Evolutionary conservation across 352 stramenopile species (phyloP), one percentile per base, ranked within the genome.

Genomic region (Pelagophyceae sp.): DNA sequence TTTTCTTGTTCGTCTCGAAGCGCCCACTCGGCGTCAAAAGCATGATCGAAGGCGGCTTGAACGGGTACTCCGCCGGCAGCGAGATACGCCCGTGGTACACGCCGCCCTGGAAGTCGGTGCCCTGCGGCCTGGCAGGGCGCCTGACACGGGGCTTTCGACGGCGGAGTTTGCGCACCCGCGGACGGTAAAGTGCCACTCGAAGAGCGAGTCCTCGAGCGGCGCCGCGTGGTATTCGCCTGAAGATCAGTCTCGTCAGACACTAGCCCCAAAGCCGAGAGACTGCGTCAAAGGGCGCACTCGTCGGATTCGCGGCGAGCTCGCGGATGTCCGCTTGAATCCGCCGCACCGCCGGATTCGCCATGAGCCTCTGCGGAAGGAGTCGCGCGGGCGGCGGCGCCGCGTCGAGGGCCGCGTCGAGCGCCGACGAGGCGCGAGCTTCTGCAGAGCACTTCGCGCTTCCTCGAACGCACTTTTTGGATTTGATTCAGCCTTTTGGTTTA

Each of bases 61-160:
- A 97, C 50, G 93, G 93, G 79, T 96, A 98, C 74, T 96, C 91
- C 3, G 90, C 84, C 37, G 93, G 93, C 38, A 98, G 85, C 29
- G 98, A 86, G 80, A 99, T 99, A 45, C 93, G 90, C 3, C 96
- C 96, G 83, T 99, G 96, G 83, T 99, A 99, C 32, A 98, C 87
- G 29, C 96, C 96, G 27, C 92, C 95, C 72, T 96, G 91, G 82
- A 98, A 99, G 75, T 98, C 93, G 0, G 94, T 98, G 75, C 93
- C 93, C 1, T 87, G 87, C 1, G 96, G 93, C 23, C 45, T 54
- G 45, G 45, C 11, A 23, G 45, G 45, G n/a, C n/a, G n/a, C n/a
- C n/a, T n/a, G 23, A 54, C 45, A 23, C 45, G 11, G 45, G 45
- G 11, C 45, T 54, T 54, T 54, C 45, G 11, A 54, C 45, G 11